Base-by-base conservation (phyloP, 257 asterid genomes). In the Salvia miltiorrhiza region DNA sequence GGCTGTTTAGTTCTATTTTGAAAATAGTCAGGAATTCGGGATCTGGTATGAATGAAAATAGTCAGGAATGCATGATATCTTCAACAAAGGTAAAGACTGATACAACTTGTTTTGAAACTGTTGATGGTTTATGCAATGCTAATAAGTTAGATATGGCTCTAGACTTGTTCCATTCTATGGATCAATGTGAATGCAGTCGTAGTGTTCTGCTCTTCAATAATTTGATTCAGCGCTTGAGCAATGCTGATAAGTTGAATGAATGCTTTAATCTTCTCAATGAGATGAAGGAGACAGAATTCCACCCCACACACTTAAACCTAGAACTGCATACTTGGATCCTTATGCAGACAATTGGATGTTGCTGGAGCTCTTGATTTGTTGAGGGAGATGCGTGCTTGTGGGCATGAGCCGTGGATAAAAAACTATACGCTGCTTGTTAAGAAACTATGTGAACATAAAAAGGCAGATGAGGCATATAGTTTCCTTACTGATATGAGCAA, bases 381-480 rank as follows among this genome's bases (percentile, higher is more conserved):
- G 65, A 83, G 70, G 81, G 90, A 84, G 78, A 90, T 93, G 93
- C 93, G 95, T 57, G 69, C 44, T 37, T 44, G 73, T 57, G 96
- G 98, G 77, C 84, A 85, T 60, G 85, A 76, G 67, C 98, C 98
- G 21, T 93, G 98, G 98, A 93, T 93, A 76, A 93, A 90, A 78
- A 49, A 90, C 75, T 85, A 86, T 50, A 87, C 96, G 0, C 67
- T 85, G 50, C 98, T 93, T 58, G 80, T 84, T 40, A 76, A 79
- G 78, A 87, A 81, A 69, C 80, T 93, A 16, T 93, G 96, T 64
- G 79, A 79, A 66, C 64, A 73, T 17, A 88, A 93, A 63, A 86
- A 77, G 85, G 86, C 73, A 19, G 61, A 68, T 65, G 95, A 88
- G 58, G 96, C 97, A 70, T 79, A 80, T 73, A 70, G 73, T 66